Base-by-base conservation (phyloP, 1,139 yeast genomes). In the Candida sp. region DNA sequence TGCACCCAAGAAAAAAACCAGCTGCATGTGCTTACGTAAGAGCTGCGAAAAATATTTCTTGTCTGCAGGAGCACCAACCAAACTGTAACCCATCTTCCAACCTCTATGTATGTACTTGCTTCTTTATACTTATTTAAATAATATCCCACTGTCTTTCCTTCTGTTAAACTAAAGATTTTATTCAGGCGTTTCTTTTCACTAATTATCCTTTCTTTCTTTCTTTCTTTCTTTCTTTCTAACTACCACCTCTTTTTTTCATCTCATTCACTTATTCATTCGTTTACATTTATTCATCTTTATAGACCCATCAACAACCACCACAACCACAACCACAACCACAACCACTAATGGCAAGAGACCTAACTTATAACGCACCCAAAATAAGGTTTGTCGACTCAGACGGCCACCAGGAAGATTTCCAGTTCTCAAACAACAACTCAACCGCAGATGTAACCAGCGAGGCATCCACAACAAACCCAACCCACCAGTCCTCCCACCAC, bases 291-390 rank as follows among this genome's bases (percentile, higher is more conserved):
- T n/a, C n/a, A n/a, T n/a, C n/a, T n/a, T n/a, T n/a, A n/a, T n/a
- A n/a, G n/a, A n/a, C n/a, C n/a, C n/a, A n/a, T n/a, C n/a, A n/a
- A n/a, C n/a, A n/a, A n/a, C n/a, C n/a, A n/a, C n/a, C n/a, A n/a
- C n/a, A n/a, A n/a, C n/a, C n/a, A n/a, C n/a, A n/a, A n/a, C n/a
- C n/a, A n/a, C n/a, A n/a, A n/a, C n/a, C n/a, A n/a, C n/a, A n/a
- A n/a, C n/a, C n/a, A n/a, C n/a, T n/a, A n/a, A 54, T 54, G 55
- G 23, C 43, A 32, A 38, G 57, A 40, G 52, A 54, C 32, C 44
- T 54, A 37, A 54, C 57, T 2, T 48, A 38, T 32, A 53, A 50
- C 37, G 42, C 46, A 5, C 55, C 55, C 11, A 43, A 46, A 7
- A 41, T 52, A 17, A 44, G 34, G 23, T 33, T 50, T 11, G 48